Percentiles rank a stretch among this genome's conserved stretches.
phyloP scores from a whole-genome alignment of 2,329 filamentous ascomycete genomes.

The Rugonectria rugulosa region DNA sequence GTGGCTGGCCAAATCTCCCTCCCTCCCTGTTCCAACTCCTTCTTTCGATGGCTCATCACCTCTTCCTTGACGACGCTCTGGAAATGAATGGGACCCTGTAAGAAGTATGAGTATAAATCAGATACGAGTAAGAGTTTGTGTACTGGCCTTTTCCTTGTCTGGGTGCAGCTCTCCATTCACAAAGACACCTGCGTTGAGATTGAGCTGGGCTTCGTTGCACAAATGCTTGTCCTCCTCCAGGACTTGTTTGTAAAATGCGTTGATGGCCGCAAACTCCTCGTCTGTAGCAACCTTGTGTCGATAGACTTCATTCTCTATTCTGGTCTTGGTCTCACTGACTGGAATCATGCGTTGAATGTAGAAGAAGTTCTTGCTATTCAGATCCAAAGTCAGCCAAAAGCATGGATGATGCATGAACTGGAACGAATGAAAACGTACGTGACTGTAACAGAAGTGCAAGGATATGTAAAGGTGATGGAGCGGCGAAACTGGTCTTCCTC shows the following conservation, averaged over 20 bases:
- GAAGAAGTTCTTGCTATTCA: slow-evolving; percentile 62
- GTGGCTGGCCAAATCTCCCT: slow-evolving; percentile 58
- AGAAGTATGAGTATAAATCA: background rate
- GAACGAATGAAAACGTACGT: too few relatives aligned
- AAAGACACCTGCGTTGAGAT: slow-evolving; percentile 67
- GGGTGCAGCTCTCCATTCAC: slow-evolving; percentile 70
- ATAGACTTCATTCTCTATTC: slow-evolving; percentile 69
- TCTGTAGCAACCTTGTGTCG: slow-evolving; percentile 64
- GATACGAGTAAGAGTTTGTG: background rate
- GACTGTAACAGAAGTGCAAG: slow-evolving; percentile 57
- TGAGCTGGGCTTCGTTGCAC: slow-evolving; percentile 66
- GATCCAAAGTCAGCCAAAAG: background rate
- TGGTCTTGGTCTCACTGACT: slow-evolving; percentile 54
- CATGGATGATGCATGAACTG: background rate
- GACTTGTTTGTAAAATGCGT: slow-evolving; percentile 67
- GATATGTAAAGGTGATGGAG: slow-evolving; percentile 55
- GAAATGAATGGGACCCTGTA: slow-evolving; percentile 59
- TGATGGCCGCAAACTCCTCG: slow-evolving; percentile 63
- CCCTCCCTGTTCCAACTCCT: slow-evolving; percentile 49
- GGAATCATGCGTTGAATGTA: slow-evolving; percentile 70
- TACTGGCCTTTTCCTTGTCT: slow-evolving; percentile 59
- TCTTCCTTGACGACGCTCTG: slow-evolving; percentile 55
- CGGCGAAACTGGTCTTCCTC: slow-evolving; percentile 53
- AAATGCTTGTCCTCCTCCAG: slow-evolving; percentile 70
- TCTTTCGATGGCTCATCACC: slow-evolving; percentile 52